Evolutionary conservation across 371 early-diverging fungal species (phyloP), one percentile per base, ranked within the genome.

Genomic region (Dichotomocladium elegans): DNA sequence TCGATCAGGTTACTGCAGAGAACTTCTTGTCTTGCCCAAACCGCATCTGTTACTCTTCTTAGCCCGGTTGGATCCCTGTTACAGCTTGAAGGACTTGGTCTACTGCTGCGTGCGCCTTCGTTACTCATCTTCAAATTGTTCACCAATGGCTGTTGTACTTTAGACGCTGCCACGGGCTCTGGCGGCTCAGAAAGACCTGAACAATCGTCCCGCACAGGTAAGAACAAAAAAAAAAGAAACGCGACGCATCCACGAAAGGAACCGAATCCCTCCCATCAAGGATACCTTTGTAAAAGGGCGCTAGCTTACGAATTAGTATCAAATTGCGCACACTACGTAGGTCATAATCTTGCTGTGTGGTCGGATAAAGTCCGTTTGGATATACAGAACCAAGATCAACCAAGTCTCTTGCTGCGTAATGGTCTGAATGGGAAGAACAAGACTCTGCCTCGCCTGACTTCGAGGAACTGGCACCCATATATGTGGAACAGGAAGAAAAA

Each of bases 231-330:
- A n/a, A n/a, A n/a, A n/a, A n/a, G n/a, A n/a, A n/a, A n/a, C n/a
- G n/a, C n/a, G n/a, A n/a, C n/a, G n/a, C n/a, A n/a, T n/a, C n/a
- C n/a, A n/a, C n/a, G n/a, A n/a, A n/a, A n/a, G n/a, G n/a, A n/a
- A n/a, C n/a, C n/a, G n/a, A n/a, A n/a, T 2, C 6, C 35, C 7
- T 2, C 17, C 3, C 17, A 6, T 34, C 3, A 15, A 37, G 1
- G n/a, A 37, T 71, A 52, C 95, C 95, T 62, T 82, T 82, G 65
- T 95, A 95, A 58, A 95, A 95, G 6, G 96, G 95, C 8, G 92
- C 86, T 44, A 95, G 63, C 47, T 81, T 82, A 15, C 93, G 80
- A 5, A 81, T 81, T 2, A 81, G 53, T 47, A 95, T 94, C 46
- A 93, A 66, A n/a, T 80, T 74, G 33, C 81, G 79, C n/a, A 95